Evolutionary conservation across 768 basidiomycete species (phyloP), one percentile per base, ranked within the genome.

Genomic region (Butyriboletus loyo): DNA sequence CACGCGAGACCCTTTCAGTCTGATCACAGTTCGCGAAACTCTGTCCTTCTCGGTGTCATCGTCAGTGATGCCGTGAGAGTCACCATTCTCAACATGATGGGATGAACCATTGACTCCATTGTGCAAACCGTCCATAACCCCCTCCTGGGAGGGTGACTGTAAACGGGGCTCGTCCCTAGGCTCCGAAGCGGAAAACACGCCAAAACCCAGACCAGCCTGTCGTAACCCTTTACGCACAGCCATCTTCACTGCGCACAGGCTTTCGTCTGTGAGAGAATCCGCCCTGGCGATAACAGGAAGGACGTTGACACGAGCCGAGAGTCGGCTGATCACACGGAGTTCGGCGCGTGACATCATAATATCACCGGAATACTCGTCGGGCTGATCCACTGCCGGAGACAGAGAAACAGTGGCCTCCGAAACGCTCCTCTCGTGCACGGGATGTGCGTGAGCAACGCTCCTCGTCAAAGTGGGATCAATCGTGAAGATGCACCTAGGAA

Each of bases 201-300:
- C 89, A 64, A 91, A 87, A 63, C 82, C 85, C 36, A 92, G 78
- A 14, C 81, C 81, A 19, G 86, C 85, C 48, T 81, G 78, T 46
- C 73, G 72, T 35, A 93, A 73, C 51, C 85, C 89, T 46, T 71
- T 77, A 41, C 81, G 82, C n/a, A 93, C 80, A 25, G 86, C 86
- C 47, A 77, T 71, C 75, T 92, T 92, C 45, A 92, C 77, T 41
- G 81, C 79, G 40, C 70, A 69, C 50, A 94, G 75, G 58, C 80
- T 86, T 55, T 84, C 85, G 64, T 93, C 87, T 34, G 92, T 93
- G 54, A 94, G 76, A 35, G 89, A 89, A 69, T 94, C 92, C 4
- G 90, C 77, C 53, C 75, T 86, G 14, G 87, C 86, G 57, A 94
- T 80, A 47, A 93, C 82, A 42, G 92, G 92, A 46, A 94, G 79